Evolutionary conservation across 202 grass and related monocot species (phyloP).

Genomic region (Sporobolus alterniflorus): DNA sequence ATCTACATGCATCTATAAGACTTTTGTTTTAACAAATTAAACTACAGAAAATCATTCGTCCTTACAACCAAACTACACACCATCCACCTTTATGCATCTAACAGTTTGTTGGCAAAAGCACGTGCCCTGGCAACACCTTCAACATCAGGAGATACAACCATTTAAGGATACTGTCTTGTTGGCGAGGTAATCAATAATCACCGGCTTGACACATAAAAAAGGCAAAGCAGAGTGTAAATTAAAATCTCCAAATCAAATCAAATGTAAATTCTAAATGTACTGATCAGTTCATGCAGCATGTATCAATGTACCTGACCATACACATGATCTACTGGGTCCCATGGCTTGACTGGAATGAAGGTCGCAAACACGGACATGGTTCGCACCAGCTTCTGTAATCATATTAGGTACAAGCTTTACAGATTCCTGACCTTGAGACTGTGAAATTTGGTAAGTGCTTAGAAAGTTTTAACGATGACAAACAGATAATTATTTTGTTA

Average conservation of each 20-base stretch:
- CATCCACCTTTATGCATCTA: too few species aligned
- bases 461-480: neutral
- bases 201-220: constrained; percentile 63
- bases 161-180: constrained; percentile 93
- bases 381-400: constrained; percentile 98
- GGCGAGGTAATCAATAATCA: constrained; percentile 97
- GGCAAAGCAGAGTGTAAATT: neutral
- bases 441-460: constrained; percentile 29
- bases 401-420: constrained; percentile 99
- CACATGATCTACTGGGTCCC: constrained; percentile 97
- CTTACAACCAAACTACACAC: too few species aligned
- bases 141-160: constrained; percentile 94
- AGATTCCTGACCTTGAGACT: constrained; percentile 98
- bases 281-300: constrained; percentile 27
- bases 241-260: neutral
- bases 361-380: constrained; percentile 94
- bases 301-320: constrained; percentile 84
- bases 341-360: constrained; percentile 99
- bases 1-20: too few species aligned
- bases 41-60: too few species aligned
- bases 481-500: neutral
- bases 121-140: constrained; percentile 97
- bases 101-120: constrained; percentile 96
- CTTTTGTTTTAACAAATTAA: too few species aligned
- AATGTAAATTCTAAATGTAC: constrained; percentile 24